Evolutionary conservation across 805 yeast species (phyloP), one percentile per base, ranked within the genome.

Genomic region (Saturnispora dispora): DNA sequence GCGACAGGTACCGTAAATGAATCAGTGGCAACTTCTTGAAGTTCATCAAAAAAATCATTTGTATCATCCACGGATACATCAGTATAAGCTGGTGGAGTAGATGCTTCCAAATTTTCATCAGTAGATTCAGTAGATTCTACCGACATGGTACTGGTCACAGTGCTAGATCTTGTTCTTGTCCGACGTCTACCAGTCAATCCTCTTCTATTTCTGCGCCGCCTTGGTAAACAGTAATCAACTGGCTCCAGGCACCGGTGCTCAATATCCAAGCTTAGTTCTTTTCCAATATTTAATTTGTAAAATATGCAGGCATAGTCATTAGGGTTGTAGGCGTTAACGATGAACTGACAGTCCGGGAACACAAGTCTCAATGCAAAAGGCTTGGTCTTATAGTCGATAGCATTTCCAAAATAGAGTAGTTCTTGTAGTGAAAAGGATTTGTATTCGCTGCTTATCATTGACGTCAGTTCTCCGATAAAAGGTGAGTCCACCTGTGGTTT

Each of bases 201-300:
- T 1, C 42, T 40, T 9, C 36, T 39, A 13, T 45, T 40, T 15
- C 58, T 37, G 23, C 61, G 50, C 44, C 64, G 48, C 43, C 69
- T 57, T 2, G 71, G 71, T 30, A 63, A 56, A 41, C 66, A 62
- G 49, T 57, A 63, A 51, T 66, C 67, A 1, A 50, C 27, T 5
- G 70, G 70, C 5, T 51, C 47, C 2, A 55, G 36, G 9, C 48
- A 36, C 28, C 71, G 54, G 27, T 50, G 30, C 20, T 67, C 68
- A 7, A 67, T 52, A 30, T 67, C 70, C 6, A 67, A 55, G 9
- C 69, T 63, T n/a, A 67, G 23, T 43, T 67, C 71, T 42, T 58
- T 55, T 0, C 65, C 64, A 39, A 67, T 59, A 49, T 64, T 64
- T 17, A 67, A 52, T 47, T 66, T 66, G 55, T 63, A 64, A 41